Conservation (phyloP, 257 asterid species). For the Coffea eugenioides region DNA sequence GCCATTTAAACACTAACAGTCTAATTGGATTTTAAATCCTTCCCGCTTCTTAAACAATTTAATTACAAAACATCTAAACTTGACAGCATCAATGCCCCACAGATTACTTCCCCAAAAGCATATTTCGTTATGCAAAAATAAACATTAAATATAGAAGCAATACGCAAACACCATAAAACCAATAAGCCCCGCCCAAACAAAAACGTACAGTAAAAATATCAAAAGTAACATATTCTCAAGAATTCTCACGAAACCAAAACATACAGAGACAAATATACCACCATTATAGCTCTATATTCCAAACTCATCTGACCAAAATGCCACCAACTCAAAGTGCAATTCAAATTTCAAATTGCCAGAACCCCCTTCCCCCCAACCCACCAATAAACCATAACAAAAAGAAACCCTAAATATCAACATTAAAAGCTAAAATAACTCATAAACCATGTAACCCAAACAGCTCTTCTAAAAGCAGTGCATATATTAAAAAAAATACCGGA, state of each 20-base stretch:
- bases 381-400: too few species aligned
- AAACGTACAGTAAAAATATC: too few species aligned
- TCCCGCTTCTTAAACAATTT: neutral
- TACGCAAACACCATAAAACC: too few species aligned
- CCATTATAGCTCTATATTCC: neutral
- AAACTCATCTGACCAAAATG: neutral
- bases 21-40: neutral
- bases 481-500: too few species aligned
- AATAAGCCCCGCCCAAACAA: too few species aligned
- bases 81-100: neutral
- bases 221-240: too few species aligned
- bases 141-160: too few species aligned
- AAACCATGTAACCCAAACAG: neutral
- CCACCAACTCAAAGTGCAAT: neutral
- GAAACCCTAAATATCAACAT: neutral
- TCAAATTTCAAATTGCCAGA: neutral
- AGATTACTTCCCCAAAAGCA: neutral
- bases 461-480: neutral
- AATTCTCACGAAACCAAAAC: neutral
- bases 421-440: neutral
- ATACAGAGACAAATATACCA: too few species aligned
- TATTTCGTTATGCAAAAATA: too few species aligned
- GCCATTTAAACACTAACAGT: neutral
- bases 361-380: neutral
- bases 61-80: neutral